Conservation (phyloP, 495 filamentous ascomycete genomes). For the Hyphodiscus hymeniophilus region DNA sequence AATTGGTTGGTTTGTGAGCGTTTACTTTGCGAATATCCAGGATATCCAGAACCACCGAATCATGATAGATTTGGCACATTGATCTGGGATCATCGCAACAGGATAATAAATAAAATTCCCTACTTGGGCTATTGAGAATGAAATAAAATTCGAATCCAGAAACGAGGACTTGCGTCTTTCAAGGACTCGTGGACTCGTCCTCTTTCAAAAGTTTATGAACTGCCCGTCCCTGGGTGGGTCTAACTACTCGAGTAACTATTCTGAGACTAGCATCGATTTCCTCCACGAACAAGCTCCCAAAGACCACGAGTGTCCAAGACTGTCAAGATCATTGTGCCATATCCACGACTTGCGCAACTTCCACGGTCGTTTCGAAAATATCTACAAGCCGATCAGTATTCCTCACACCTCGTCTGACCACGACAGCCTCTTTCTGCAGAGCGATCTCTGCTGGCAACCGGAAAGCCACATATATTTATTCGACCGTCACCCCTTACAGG, state of each 20-base stretch:
- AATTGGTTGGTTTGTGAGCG: slow-evolving; percentile 9
- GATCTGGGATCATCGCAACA: background rate
- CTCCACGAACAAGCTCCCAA: slow-evolving; percentile 15
- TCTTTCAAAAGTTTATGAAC: no score
- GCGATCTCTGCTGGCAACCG: slow-evolving; percentile 9
- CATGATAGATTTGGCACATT: background rate
- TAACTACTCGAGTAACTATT: slow-evolving; percentile 5
- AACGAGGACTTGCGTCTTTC: background rate
- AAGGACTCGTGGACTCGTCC: background rate
- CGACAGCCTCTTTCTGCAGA: slow-evolving; percentile 8
- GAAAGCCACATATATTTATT: slow-evolving; percentile 17
- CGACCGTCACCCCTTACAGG: slow-evolving; percentile 5
- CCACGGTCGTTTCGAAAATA: background rate
- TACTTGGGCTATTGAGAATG: background rate
- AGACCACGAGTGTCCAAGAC: slow-evolving; percentile 18
- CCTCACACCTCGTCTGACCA: slow-evolving; percentile 3
- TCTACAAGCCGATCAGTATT: background rate
- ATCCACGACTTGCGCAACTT: background rate
- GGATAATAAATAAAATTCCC: background rate
- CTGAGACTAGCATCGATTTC: background rate
- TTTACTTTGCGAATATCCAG: slow-evolving; percentile 8
- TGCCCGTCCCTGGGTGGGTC: background rate
- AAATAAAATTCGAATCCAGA: background rate
- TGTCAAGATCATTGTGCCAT: background rate
- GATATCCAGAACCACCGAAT: background rate